Evolutionary conservation across 495 filamentous ascomycete genomes (phyloP), one percentile per base, ranked within the genome.

Genomic region (Neurospora sp.): DNA sequence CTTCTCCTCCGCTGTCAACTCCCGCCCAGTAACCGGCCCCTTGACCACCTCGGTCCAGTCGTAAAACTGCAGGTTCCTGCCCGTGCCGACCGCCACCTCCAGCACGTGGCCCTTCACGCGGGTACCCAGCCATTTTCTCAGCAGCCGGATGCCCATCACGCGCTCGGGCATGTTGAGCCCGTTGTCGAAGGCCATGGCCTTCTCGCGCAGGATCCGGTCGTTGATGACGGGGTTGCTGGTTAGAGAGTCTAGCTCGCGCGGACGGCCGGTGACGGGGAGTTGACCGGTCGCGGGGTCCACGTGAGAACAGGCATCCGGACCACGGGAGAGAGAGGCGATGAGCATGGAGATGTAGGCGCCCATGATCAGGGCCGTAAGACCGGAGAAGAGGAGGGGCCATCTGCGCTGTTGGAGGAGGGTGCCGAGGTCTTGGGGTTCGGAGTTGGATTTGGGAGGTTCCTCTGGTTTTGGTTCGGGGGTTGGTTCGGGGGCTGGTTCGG

Each of bases 51-150:
- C 78, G 71, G 77, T 78, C 84, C 84, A 87, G 75, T 83, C 81
- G 80, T 96, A 98, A 82, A 89, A 97, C 31, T 86, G 83, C 39
- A 92, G 78, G 78, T 98, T 99, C 48, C 95, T 85, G 0, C 96
- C 96, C n/a, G 96, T 97, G 27, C 96, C 96, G 48, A 92, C 92
- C 70, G 92, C 92, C 14, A 94, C 90, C 80, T 99, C 96, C 23
- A 97, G 85, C 6, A 98, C 94, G 80, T 98, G 84, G 2, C 96
- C 96, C 18, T 84, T 83, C 9, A 90, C 94, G 71, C 86, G 81
- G 20, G 82, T 77, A 6, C 89, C 86, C 6, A 98, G 84, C 70
- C 86, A 82, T 41, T 85, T 84, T 20, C 94, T 88, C 72, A 92
- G 84, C 10, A 80, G 76, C 11, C 84, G 86, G 76, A 96, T 82